phyloP scores from a whole-genome alignment of 108 stramenopile genomes.

The Discostella pseudostelligera region DNA sequence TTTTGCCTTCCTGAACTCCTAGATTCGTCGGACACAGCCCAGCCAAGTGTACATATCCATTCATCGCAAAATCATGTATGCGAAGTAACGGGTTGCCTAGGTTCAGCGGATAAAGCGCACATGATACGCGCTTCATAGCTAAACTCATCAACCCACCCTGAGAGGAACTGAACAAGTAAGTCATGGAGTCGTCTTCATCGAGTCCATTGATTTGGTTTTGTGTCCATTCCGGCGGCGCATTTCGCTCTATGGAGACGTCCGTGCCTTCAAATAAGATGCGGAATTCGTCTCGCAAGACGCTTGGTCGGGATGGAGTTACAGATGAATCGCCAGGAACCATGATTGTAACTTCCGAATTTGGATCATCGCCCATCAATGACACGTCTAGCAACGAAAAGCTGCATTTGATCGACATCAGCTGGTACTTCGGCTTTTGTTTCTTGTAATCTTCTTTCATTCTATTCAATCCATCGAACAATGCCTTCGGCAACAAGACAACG shows the following conservation, averaged over 20 bases:
- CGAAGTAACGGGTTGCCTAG: constrained; percentile 36
- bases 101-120: constrained; percentile 38
- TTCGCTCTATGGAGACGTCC: constrained; percentile 38
- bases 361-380: constrained; percentile 30
- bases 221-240: constrained; percentile 37
- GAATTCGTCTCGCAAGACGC: constrained; percentile 31
- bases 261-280: constrained; percentile 35
- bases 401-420: constrained; percentile 44
- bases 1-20: constrained; percentile 25
- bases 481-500: constrained; percentile 31
- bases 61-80: constrained; percentile 28
- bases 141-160: constrained; percentile 41
- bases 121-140: constrained; percentile 25
- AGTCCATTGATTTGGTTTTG: constrained; percentile 30
- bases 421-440: constrained; percentile 26
- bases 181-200: constrained; percentile 42
- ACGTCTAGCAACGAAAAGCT: constrained; percentile 33
- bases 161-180: constrained; percentile 34
- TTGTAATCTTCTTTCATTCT: constrained; percentile 13
- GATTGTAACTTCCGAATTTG: constrained; percentile 1
- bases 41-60: constrained; percentile 30
- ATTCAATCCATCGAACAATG: constrained; percentile 39
- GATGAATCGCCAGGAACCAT: background rate
- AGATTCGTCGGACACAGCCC: constrained; percentile 38
- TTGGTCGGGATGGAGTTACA: background rate